Evolutionary conservation across 805 yeast genomes (phyloP).

Genomic region (Candida incommunis): DNA sequence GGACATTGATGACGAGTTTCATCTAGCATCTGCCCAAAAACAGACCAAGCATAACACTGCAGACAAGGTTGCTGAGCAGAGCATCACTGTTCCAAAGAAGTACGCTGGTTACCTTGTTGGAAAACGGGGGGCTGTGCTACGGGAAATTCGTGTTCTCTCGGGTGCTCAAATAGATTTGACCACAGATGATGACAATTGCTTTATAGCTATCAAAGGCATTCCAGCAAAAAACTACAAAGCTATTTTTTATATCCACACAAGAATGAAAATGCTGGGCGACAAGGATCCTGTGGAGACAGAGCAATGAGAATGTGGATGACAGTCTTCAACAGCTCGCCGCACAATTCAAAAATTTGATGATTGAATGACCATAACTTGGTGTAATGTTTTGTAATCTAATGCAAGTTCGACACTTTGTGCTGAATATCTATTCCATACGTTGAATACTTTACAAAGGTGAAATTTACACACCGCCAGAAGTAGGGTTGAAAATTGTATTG

Average conservation of each 20-base stretch:
- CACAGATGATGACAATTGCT: slow-evolving; percentile 42
- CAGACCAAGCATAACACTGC: slow-evolving; percentile 35
- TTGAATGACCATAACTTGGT: too few species aligned
- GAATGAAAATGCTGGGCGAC: slow-evolving; percentile 53
- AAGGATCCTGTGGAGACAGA: too few species aligned
- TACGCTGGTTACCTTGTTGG: slow-evolving; percentile 74
- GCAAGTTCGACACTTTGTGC: too few species aligned
- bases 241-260: slow-evolving; percentile 53
- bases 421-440: too few species aligned
- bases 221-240: slow-evolving; percentile 60
- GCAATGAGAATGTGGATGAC: too few species aligned
- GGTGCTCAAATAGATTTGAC: slow-evolving; percentile 62
- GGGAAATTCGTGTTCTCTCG: slow-evolving; percentile 54
- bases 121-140: slow-evolving; percentile 64
- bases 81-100: slow-evolving; percentile 53
- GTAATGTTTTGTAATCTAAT: too few species aligned
- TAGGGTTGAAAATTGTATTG: too few species aligned
- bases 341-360: too few species aligned
- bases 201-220: slow-evolving; percentile 54
- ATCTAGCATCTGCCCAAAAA: slow-evolving; percentile 4
- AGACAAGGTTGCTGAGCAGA: slow-evolving; percentile 21
- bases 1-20: slow-evolving; percentile 3
- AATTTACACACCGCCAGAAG: too few species aligned
- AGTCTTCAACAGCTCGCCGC: too few species aligned
- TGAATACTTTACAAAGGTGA: too few species aligned